Evolutionary conservation across 2,329 filamentous ascomycete species (phyloP), one percentile per base, ranked within the genome.

Genomic region (Daldinia sp.): DNA sequence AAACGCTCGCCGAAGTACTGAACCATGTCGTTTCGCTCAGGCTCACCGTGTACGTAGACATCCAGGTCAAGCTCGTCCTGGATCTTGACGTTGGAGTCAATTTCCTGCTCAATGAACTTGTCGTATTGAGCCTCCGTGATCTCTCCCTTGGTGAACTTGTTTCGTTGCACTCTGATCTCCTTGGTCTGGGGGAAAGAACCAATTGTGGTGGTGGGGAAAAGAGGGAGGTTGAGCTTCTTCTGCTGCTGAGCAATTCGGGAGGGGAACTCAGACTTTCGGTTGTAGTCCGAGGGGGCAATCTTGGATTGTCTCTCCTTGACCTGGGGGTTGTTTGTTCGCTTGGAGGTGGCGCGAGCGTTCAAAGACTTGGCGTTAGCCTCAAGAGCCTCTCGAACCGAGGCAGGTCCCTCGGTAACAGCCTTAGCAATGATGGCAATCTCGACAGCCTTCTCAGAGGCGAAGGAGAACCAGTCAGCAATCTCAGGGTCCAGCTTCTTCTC

Each of bases 11-110:
- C 96, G 78, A 99, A 99, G 91, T 98, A 99, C 86, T 99, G 96
- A 60, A 99, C 96, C 96, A 99, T 99, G 90, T 99, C 96, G 87
- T 99, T 99, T 83, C 96, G 94, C 90, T 99, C 96, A 68, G 96
- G 96, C 89, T 99, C 96, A 81, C 96, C 96, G 87, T 99, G 96
- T 74, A 99, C 96, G 81, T 92, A 93, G 82, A 99, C 96, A 77
- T 99, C 96, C 62, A 99, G 91, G 82, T 90, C 94, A 79, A 99
- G 94, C 87, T 98, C 96, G 79, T 98, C 94, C 87, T 99, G 96
- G 83, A 98, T 93, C 88, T 94, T 93, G 84, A 99, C 89, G 80
- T 95, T 93, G 72, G 97, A 91, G 79, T 93, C 87, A 78, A 99
- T 99, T 89, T 99, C 96, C 88, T 97, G 92, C 89, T 98, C 93